phyloP scores from a whole-genome alignment of 2,329 filamentous ascomycete genomes.

The Seiridium unicorne region DNA sequence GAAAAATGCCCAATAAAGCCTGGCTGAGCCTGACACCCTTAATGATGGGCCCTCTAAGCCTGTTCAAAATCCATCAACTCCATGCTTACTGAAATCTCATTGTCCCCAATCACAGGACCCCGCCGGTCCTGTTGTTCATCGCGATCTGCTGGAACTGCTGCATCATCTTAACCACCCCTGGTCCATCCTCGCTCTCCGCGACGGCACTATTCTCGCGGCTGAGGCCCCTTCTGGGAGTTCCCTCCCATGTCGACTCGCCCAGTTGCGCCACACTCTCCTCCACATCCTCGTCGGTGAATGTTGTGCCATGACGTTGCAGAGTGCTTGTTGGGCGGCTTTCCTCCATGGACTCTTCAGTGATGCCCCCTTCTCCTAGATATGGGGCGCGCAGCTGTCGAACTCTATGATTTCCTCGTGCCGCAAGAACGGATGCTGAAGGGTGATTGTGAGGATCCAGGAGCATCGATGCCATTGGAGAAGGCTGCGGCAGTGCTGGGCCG shows the following conservation, averaged over 20 bases:
- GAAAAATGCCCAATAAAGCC: too few relatives aligned
- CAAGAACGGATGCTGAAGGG: constrained; percentile 49
- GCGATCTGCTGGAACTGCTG: constrained; percentile 59
- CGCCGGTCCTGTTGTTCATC: constrained; percentile 43
- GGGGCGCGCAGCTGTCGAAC: constrained; percentile 42
- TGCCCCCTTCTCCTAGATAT: constrained; percentile 47
- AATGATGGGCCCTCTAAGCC: not conserved
- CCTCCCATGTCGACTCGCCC: constrained; percentile 61
- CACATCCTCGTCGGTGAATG: constrained; percentile 58
- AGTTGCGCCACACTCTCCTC: constrained; percentile 50
- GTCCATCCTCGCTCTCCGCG: constrained; percentile 43
- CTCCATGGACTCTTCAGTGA: constrained; percentile 56
- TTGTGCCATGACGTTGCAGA: constrained; percentile 32
- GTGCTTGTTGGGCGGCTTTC: constrained; percentile 38
- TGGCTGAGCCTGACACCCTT: too few relatives aligned
- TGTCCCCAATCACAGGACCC: constrained; percentile 27
- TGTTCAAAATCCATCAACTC: not conserved
- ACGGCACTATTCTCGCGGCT: constrained; percentile 51
- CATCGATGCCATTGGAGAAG: constrained; percentile 70
- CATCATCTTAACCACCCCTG: constrained; percentile 56
- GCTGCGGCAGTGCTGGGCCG: constrained; percentile 43
- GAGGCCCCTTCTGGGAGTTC: constrained; percentile 48
- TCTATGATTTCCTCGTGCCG: constrained; percentile 44
- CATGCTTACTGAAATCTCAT: not conserved
- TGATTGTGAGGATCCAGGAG: constrained; percentile 76